Evolutionary conservation across 805 yeast species (phyloP), one percentile per base, ranked within the genome.

Genomic region (Pichia membranifaciens): DNA sequence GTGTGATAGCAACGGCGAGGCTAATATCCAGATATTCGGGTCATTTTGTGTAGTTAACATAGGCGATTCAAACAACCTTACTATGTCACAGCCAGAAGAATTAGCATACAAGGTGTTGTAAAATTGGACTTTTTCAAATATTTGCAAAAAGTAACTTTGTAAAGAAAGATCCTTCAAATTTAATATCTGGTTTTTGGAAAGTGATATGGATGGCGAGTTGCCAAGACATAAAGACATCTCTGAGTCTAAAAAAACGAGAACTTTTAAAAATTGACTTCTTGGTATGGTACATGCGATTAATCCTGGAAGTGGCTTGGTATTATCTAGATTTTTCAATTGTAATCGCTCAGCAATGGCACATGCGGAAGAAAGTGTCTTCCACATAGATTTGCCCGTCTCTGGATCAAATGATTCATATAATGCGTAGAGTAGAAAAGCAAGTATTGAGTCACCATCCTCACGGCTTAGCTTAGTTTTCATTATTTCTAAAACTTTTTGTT

Each of bases 381-480:
- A 51, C 16, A 49, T 32, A 1, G 51, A 16, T 15, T 28, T 49
- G 3, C 58, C 58, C 15, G 23, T 15, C 28, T 54, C 55, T 7
- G 58, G 60, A 35, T 55, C 56, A 6, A 55, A 39, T 5, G 45
- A 10, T 34, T 55, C 55, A 51, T 45, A 53, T 10, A 55, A 39
- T 9, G 57, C 35, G 32, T 49, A 48, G 32, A 51, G 53, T 1
- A 54, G 28, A 4, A 55, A 44, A 13, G 47, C 43, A 1, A 54
- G 35, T 8, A 55, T 28, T 8, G 52, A 18, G 43, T 54, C 55
- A 9, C 57, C 54, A 44, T 55, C 56, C n/a, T 33, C 43, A n/a
- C 50, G 52, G 10, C 25, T 16, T 7, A 55, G 10, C 28, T 44
- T 51, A 4, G 35, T 23, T 36, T 45, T 51, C 43, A 55, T 34